Evolutionary conservation across 192 early-diverging fungal genomes (phyloP).

Genomic region (Funneliformis mosseae): DNA sequence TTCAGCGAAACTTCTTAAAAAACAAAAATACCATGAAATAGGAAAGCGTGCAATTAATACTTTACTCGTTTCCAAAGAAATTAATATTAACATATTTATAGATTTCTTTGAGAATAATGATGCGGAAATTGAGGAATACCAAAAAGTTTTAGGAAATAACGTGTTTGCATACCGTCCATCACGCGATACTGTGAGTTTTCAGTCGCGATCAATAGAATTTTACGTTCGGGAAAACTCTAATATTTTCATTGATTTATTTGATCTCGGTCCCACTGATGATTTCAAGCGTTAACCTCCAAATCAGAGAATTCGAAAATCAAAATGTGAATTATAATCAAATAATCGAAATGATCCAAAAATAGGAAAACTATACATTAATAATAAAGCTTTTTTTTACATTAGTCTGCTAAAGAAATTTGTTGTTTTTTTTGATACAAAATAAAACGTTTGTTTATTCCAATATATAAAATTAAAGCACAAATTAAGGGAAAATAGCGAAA

Average conservation of each 20-base stretch:
- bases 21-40: conserved; percentile 13
- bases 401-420: too few relatives aligned
- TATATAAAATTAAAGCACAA: too few relatives aligned
- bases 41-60: conserved; percentile 1
- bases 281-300: too few relatives aligned
- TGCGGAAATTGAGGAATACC: not conserved
- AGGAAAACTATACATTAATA: too few relatives aligned
- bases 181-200: not conserved
- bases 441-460: too few relatives aligned
- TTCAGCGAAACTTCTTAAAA: not conserved
- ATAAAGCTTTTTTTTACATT: too few relatives aligned
- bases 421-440: too few relatives aligned
- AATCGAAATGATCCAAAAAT: too few relatives aligned
- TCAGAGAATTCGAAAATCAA: too few relatives aligned
- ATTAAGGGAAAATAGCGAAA: too few relatives aligned
- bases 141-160: not conserved
- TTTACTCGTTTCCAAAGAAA: conserved; percentile 13
- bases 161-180: not conserved
- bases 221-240: not conserved
- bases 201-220: not conserved
- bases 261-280: too few relatives aligned
- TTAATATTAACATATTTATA: not conserved
- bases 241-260: not conserved
- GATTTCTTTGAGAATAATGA: not conserved
- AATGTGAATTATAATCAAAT: too few relatives aligned